Evolutionary conservation across 345 rosid genomes (phyloP).

Genomic region (Eucalyptus erythrocorys): DNA sequence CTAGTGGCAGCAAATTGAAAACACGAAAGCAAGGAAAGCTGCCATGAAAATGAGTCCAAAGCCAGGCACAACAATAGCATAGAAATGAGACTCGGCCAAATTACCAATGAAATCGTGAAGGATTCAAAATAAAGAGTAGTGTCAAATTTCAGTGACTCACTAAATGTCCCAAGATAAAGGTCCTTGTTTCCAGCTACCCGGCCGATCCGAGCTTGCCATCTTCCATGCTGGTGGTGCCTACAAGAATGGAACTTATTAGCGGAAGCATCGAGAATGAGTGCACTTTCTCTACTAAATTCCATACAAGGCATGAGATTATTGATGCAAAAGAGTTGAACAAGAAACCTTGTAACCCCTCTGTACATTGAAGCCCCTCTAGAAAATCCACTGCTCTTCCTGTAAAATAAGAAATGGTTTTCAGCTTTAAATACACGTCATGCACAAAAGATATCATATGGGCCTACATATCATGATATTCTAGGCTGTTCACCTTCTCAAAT

Average conservation of each 20-base stretch:
- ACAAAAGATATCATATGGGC: background rate
- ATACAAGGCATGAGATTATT: background rate
- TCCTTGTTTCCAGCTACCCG: conserved; percentile 88
- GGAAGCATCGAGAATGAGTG: background rate
- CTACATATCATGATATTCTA: background rate
- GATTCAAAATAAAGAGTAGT: background rate
- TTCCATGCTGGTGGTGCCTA: conserved; percentile 84
- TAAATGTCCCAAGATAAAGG: conserved; percentile 80
- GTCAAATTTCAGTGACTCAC: conserved; percentile 17
- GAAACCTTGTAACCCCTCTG: conserved; percentile 88
- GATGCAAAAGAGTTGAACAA: background rate
- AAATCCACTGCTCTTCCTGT: conserved; percentile 79
- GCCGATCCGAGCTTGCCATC: conserved; percentile 89
- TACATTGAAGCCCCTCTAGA: conserved; percentile 85
- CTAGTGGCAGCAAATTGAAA: background rate
- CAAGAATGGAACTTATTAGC: background rate
- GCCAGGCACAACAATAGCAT: background rate
- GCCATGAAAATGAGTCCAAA: background rate
- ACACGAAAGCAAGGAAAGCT: background rate
- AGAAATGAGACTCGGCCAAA: background rate
- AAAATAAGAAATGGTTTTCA: background rate
- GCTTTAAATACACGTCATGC: background rate
- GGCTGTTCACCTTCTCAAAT: conserved; percentile 40
- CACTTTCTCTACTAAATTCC: background rate
- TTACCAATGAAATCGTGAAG: background rate